Evolutionary conservation across 345 rosid species (phyloP).

Genomic region (Salix koriyanagi): DNA sequence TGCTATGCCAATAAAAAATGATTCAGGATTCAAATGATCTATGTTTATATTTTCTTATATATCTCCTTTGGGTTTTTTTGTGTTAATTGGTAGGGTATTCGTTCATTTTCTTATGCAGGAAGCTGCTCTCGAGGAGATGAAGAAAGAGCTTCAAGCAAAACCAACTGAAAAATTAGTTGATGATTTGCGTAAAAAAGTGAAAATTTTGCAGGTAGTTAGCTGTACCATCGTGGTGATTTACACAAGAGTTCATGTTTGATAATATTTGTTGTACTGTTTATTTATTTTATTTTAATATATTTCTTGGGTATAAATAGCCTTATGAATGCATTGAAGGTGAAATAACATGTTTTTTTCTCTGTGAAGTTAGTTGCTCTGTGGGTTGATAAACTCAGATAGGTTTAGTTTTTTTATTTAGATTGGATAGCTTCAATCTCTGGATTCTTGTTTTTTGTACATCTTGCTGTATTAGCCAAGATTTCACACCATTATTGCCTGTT

Average conservation of each 20-base stretch:
- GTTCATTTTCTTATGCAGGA: slow-evolving; percentile 46
- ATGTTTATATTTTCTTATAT: background rate
- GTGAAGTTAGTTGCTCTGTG: too few relatives aligned
- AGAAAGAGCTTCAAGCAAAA: slow-evolving; percentile 82
- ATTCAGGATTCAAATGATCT: background rate
- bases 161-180: slow-evolving; percentile 91
- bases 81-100: background rate
- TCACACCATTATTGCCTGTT: too few relatives aligned
- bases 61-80: background rate
- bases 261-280: background rate
- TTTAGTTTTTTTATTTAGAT: too few relatives aligned
- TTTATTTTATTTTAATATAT: background rate
- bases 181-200: slow-evolving; percentile 92
- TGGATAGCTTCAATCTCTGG: too few relatives aligned
- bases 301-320: background rate
- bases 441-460: too few relatives aligned
- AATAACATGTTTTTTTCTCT: too few relatives aligned
- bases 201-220: slow-evolving; percentile 79
- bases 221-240: background rate
- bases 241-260: background rate
- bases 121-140: slow-evolving; percentile 73
- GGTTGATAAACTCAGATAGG: too few relatives aligned
- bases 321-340: too few relatives aligned
- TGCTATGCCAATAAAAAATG: too few relatives aligned
- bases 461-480: too few relatives aligned